Percentiles rank a stretch among this genome's conserved stretches.
Evolutionary conservation across 106 monocot species (phyloP).

Genomic region (Platanthera zijinensis): DNA sequence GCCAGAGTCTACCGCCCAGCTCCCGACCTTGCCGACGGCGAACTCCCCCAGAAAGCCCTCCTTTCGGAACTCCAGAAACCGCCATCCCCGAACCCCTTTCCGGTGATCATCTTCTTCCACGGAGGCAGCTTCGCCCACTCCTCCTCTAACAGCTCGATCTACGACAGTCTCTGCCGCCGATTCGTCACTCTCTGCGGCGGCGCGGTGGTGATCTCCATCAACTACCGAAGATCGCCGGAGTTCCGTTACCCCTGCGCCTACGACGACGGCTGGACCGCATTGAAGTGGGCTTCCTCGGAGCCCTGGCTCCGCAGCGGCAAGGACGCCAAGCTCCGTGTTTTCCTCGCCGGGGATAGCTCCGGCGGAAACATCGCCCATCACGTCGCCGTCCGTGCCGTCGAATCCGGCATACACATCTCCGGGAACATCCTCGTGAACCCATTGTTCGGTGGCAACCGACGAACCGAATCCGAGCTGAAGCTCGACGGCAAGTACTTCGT

Average conservation of each 20-base stretch:
- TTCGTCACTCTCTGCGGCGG: slow-evolving; percentile 61
- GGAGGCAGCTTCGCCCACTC: slow-evolving; percentile 96
- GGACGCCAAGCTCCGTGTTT: slow-evolving; percentile 32
- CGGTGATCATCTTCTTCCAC: slow-evolving; percentile 90
- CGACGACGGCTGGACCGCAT: slow-evolving; percentile 78
- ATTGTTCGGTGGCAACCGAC: slow-evolving; percentile 65
- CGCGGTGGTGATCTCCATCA: slow-evolving; percentile 79
- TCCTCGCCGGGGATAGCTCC: slow-evolving; percentile 87
- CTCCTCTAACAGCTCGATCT: slow-evolving; percentile 79
- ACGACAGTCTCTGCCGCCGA: slow-evolving; percentile 77
- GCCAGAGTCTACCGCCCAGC: slow-evolving; percentile 73
- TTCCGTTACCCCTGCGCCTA: slow-evolving; percentile 75
- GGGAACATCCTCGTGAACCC: slow-evolving; percentile 88
- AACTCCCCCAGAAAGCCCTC: slow-evolving; percentile 5
- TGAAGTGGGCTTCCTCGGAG: slow-evolving; percentile 62
- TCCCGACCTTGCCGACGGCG: neutral
- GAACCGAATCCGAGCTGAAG: slow-evolving; percentile 59
- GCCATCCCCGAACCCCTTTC: slow-evolving; percentile 40
- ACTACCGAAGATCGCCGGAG: slow-evolving; percentile 84
- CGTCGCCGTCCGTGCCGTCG: slow-evolving; percentile 58
- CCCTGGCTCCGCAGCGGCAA: slow-evolving; percentile 57
- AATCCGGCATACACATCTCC: slow-evolving; percentile 35
- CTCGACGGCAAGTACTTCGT: slow-evolving; percentile 94
- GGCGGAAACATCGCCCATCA: slow-evolving; percentile 95
- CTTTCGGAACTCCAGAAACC: slow-evolving; percentile 22